These are phyloP conservation scores for Chaetomium sp. DNA, from an alignment of 2,329 filamentous ascomycete species.

Conservation along the genomic window DNA sequence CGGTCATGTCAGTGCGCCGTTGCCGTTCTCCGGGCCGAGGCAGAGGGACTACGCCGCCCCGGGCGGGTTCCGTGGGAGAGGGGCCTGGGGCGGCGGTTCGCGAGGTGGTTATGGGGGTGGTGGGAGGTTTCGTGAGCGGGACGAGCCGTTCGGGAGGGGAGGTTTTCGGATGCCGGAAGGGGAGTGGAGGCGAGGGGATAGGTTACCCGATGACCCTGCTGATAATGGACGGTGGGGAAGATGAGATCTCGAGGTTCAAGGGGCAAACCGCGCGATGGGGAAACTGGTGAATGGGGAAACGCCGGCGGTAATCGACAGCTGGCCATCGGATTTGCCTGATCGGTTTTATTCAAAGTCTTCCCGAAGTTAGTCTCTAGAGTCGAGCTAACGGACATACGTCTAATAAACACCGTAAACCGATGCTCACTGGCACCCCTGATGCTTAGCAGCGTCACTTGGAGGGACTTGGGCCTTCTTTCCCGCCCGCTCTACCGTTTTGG, in stretches of 20 bases:
- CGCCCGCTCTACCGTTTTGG: background rate
- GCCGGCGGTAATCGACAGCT: background rate
- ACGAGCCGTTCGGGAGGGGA: constrained; percentile 21
- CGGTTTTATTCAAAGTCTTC: background rate
- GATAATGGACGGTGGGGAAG: constrained; percentile 41
- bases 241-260: constrained; percentile 32
- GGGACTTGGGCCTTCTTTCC: background rate
- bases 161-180: constrained; percentile 50
- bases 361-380: background rate
- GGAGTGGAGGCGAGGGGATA: constrained; percentile 69
- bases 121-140: constrained; percentile 31
- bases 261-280: no score
- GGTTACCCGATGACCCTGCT: constrained; percentile 56
- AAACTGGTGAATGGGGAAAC: background rate
- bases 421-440: background rate
- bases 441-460: background rate
- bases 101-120: constrained; percentile 39
- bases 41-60: constrained; percentile 32
- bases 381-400: background rate
- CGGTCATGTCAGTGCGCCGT: background rate
- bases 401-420: background rate
- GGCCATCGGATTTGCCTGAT: background rate
- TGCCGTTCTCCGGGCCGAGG: constrained; percentile 28
- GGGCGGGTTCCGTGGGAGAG: constrained; percentile 13
- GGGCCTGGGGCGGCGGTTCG: constrained; percentile 7